These are phyloP conservation scores for Neurospora sp. DNA, from an alignment of 495 filamentous ascomycete species.

Conservation along the genomic window DNA sequence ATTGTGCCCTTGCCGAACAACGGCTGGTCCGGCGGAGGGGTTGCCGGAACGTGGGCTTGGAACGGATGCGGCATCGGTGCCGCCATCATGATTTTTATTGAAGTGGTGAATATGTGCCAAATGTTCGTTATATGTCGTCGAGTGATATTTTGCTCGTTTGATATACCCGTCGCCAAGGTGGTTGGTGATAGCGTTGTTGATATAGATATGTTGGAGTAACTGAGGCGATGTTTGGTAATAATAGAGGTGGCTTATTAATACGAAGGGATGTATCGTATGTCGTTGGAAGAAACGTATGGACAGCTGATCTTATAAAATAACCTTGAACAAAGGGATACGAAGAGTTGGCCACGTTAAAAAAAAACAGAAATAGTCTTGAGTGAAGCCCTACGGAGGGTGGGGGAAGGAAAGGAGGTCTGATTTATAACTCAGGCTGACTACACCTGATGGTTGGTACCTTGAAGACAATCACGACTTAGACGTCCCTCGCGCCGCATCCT, in stretches of 20 bases:
- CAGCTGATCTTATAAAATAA: neutral
- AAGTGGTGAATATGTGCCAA: neutral
- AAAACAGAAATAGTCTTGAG: neutral
- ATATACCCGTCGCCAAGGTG: neutral
- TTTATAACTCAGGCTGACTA: neutral
- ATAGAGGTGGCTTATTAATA: neutral
- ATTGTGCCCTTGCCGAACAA: constrained; percentile 14
- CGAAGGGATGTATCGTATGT: neutral
- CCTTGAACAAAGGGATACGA: neutral
- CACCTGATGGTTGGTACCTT: neutral
- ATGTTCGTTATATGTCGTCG: neutral
- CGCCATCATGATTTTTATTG: constrained; percentile 8
- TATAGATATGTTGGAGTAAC: neutral
- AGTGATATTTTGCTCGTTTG: neutral
- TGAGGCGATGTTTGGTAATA: neutral
- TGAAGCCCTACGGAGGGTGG: neutral
- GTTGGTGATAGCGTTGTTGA: neutral
- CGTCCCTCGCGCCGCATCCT: neutral
- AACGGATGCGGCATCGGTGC: constrained; percentile 17
- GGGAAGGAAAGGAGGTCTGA: neutral
- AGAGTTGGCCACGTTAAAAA: neutral
- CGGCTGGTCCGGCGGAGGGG: constrained; percentile 21
- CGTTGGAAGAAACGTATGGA: neutral
- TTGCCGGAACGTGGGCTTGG: constrained; percentile 17
- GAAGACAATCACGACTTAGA: neutral